Conservation (phyloP, 768 basidiomycete genomes). For the Psilocybe tampanensis region DNA sequence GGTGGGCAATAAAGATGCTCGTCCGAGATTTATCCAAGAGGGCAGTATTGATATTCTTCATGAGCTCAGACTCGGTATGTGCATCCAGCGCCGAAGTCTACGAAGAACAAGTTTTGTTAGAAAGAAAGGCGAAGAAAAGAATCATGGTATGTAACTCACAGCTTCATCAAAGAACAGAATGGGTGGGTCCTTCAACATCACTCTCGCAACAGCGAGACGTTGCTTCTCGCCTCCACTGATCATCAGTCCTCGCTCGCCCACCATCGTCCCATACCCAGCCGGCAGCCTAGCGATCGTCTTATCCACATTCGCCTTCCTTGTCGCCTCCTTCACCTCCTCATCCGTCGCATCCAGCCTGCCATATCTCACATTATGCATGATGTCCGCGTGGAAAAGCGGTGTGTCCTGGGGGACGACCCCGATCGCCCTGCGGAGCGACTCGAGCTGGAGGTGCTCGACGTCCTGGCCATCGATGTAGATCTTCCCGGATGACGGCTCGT, state of each 20-base stretch:
- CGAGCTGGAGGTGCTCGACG: slow-evolving; percentile 69
- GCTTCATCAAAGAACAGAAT: slow-evolving; percentile 99
- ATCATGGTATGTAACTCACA: slow-evolving; percentile 51
- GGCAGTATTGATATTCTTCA: slow-evolving; percentile 87
- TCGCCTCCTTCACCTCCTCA: slow-evolving; percentile 84
- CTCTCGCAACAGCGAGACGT: slow-evolving; percentile 89
- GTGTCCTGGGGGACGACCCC: slow-evolving; percentile 99
- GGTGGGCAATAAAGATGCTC: slow-evolving; percentile 96
- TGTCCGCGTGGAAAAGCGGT: slow-evolving; percentile 93
- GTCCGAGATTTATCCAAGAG: slow-evolving; percentile 81
- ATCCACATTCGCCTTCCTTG: slow-evolving; percentile 86
- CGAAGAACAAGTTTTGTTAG: not conserved
- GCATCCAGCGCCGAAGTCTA: slow-evolving; percentile 96
- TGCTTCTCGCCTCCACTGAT: slow-evolving; percentile 99
- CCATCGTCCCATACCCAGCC: slow-evolving; percentile 86
- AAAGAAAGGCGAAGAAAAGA: not conserved
- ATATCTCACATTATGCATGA: slow-evolving; percentile 95
- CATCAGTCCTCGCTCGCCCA: slow-evolving; percentile 97
- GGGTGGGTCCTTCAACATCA: slow-evolving; percentile 91
- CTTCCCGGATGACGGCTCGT: slow-evolving; percentile 78
- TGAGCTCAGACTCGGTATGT: slow-evolving; percentile 92
- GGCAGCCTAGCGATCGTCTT: slow-evolving; percentile 79
- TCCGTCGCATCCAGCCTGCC: slow-evolving; percentile 87
- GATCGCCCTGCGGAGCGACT: slow-evolving; percentile 71
- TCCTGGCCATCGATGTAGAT: slow-evolving; percentile 91